These are phyloP conservation scores for Durotheca rogersii DNA, from an alignment of 495 filamentous ascomycete genomes.

Conservation along the genomic window DNA sequence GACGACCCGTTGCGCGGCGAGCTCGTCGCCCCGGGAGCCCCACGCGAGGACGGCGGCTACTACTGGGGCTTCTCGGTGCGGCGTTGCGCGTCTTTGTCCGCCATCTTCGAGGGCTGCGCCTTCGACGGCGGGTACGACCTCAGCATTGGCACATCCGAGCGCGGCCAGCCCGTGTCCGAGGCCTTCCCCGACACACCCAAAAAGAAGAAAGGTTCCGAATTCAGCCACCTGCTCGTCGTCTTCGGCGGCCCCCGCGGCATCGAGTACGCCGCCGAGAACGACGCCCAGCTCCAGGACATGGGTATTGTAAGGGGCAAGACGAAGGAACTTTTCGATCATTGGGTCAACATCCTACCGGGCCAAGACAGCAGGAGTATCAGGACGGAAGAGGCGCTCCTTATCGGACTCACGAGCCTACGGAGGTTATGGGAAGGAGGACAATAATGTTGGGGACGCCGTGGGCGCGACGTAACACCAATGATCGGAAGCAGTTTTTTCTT, in stretches of 20 bases:
- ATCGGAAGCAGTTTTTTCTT: too few species aligned
- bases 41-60: conserved; percentile 66
- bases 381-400: conserved; percentile 76
- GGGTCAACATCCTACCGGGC: conserved; percentile 71
- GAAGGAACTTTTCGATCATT: conserved; percentile 70
- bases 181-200: conserved; percentile 47
- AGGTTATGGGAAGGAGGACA: conserved; percentile 49
- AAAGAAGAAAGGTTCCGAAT: conserved; percentile 40
- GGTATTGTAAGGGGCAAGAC: conserved; percentile 56
- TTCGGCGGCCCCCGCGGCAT: conserved; percentile 74
- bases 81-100: conserved; percentile 56
- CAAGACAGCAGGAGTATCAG: conserved; percentile 76
- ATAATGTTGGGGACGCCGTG: too few species aligned
- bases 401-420: conserved; percentile 62
- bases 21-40: conserved; percentile 58
- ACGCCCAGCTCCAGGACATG: conserved; percentile 57
- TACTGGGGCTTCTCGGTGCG: conserved; percentile 76
- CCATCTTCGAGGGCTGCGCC: conserved; percentile 64
- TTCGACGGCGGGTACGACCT: conserved; percentile 66
- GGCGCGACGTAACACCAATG: too few species aligned
- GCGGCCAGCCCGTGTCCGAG: conserved; percentile 56
- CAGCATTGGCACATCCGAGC: conserved; percentile 73
- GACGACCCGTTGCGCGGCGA: conserved; percentile 45
- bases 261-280: conserved; percentile 66
- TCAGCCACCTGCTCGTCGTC: conserved; percentile 67